Evolutionary conservation across 768 basidiomycete genomes (phyloP).

Genomic region (Fibroporia radiculosa): DNA sequence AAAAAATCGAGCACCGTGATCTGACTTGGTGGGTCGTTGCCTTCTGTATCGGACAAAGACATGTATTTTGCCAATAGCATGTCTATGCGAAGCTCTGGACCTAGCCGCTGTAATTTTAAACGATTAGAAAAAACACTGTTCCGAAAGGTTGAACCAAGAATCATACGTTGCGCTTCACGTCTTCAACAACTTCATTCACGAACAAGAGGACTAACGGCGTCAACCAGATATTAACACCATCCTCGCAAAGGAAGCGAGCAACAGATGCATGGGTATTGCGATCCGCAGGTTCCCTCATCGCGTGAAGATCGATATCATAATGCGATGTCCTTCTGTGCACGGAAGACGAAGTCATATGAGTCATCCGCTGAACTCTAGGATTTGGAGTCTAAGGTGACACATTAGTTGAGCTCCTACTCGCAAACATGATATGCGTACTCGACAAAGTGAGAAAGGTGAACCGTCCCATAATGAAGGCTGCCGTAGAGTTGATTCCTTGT

Average conservation of each 20-base stretch:
- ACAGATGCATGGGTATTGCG: too few species aligned
- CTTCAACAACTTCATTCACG: slow-evolving; percentile 37
- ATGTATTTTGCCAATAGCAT: slow-evolving; percentile 35
- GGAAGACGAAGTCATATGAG: too few species aligned
- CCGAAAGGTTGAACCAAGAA: too few species aligned
- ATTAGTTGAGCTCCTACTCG: too few species aligned
- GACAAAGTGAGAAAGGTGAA: slow-evolving; percentile 30
- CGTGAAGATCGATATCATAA: too few species aligned
- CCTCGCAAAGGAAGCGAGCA: slow-evolving; percentile 33
- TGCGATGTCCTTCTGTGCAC: too few species aligned
- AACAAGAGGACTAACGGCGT: slow-evolving; percentile 49
- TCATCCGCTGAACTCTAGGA: too few species aligned
- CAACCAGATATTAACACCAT: slow-evolving; percentile 34
- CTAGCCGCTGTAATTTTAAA: slow-evolving; percentile 22
- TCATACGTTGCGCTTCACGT: slow-evolving; percentile 39
- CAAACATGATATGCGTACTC: too few species aligned
- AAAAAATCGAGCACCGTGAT: slow-evolving; percentile 28
- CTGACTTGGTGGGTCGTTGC: not conserved
- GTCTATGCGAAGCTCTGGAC: slow-evolving; percentile 33
- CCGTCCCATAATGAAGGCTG: slow-evolving; percentile 37
- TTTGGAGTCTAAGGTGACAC: too few species aligned
- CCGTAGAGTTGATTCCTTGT: slow-evolving; percentile 27
- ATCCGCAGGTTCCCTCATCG: too few species aligned
- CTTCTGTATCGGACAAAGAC: slow-evolving; percentile 11
- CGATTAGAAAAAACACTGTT: not conserved